These are phyloP conservation scores for Zasmidium citrigriseum DNA, from an alignment of 2,329 filamentous ascomycete species.

Conservation along the genomic window DNA sequence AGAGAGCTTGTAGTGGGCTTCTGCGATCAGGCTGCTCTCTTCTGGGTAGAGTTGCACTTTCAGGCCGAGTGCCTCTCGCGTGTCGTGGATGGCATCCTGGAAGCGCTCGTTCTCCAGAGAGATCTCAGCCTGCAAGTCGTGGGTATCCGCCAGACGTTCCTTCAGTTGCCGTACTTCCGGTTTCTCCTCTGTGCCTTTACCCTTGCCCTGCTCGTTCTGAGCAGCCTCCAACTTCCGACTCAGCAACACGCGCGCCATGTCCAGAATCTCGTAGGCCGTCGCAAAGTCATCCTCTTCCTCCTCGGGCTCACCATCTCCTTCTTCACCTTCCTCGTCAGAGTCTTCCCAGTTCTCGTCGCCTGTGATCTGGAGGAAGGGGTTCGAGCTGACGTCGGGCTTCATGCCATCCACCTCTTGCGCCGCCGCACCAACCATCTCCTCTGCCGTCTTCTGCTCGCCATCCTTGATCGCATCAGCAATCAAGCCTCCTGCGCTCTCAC, in stretches of 20 bases:
- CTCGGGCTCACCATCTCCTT: constrained; percentile 42
- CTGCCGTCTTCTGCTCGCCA: constrained; percentile 42
- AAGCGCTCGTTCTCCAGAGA: constrained; percentile 97
- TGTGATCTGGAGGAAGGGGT: constrained; percentile 85
- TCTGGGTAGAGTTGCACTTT: constrained; percentile 77
- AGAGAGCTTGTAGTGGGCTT: constrained; percentile 95
- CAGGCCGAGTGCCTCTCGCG: constrained; percentile 73
- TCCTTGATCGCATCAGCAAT: constrained; percentile 34
- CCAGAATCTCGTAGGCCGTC: constrained; percentile 64
- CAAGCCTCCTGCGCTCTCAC: constrained; percentile 29
- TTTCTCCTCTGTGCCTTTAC: constrained; percentile 35
- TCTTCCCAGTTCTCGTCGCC: constrained; percentile 95
- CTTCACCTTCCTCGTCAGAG: constrained; percentile 59
- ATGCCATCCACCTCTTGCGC: constrained; percentile 50
- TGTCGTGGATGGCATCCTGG: constrained; percentile 80
- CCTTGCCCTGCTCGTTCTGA: constrained; percentile 51
- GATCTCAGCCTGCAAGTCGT: constrained; percentile 92
- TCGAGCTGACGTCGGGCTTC: constrained; percentile 56
- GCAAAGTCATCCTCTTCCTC: constrained; percentile 63
- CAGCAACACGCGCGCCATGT: constrained; percentile 62
- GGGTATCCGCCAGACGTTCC: constrained; percentile 86
- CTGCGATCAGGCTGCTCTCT: constrained; percentile 83
- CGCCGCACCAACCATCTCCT: constrained; percentile 41
- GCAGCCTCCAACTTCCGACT: constrained; percentile 56
- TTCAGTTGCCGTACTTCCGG: constrained; percentile 63